Evolutionary conservation across 2,329 filamentous ascomycete genomes (phyloP), one percentile per base, ranked within the genome.

Genomic region (Arachnopeziza araneosa): DNA sequence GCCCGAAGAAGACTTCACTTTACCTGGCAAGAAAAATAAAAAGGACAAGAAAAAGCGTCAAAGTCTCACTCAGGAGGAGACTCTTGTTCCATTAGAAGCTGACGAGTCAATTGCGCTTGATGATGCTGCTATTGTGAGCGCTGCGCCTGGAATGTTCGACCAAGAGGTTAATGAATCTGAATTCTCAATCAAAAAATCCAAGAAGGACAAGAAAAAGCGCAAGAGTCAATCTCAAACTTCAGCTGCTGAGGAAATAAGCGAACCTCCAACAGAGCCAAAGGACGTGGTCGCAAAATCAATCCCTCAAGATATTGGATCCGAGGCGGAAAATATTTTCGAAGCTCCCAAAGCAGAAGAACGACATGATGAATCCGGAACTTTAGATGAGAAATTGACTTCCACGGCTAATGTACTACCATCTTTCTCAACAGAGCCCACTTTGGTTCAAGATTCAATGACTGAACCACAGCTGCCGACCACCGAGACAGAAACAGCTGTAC

Each of bases 141-240:
- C 36, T 44, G 12, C 12, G 4, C 50, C 50, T 52, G 50, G 22
- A 24, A 12, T 17, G 4, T 3, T 9, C 4, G 17, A 14, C 12
- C 52, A 51, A 26, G 44, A 50, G 14, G 4, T 44, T 44, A 14
- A 52, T 52, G 24, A 10, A 6, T 52, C 50, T 17, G 50, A 24
- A 17, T 52, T 51, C 26, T 60, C 51, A 12, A 52, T 26, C 4
- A 62, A 63, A 30, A 58, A 61, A 56, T 71, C 72, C 32, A 76
- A 77, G 67, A 78, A 77, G 53, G 73, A 74, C 22, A 76, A 76
- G 67, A 75, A 74, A 54, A 77, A 77, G 61, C 67, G 70, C 36
- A 62, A 64, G 55, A 64, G 36, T 14, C 36, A 17, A 44, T 19
- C 17, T 12, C 36, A 44, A 44, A 57, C 24, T 52, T 22, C 36